phyloP scores from a whole-genome alignment of 2,329 filamentous ascomycete species.

The Phaeophleospora eucalypticola region DNA sequence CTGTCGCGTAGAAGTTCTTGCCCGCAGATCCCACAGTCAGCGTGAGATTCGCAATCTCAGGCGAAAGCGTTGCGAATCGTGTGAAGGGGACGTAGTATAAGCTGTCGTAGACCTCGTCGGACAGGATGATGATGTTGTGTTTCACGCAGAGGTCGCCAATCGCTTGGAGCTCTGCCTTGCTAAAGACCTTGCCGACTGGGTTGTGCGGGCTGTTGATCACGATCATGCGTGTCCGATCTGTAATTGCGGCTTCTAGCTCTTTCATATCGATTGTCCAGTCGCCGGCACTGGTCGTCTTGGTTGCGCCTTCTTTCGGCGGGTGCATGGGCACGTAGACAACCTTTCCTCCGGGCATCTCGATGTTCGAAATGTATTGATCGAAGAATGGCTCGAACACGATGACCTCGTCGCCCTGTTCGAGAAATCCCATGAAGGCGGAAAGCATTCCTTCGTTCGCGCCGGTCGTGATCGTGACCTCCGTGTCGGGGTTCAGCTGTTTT shows the following conservation, averaged over 20 bases:
- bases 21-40: slow-evolving; percentile 92
- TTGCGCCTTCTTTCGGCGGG: slow-evolving; percentile 75
- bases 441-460: slow-evolving; percentile 92
- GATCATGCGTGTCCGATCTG: slow-evolving; percentile 89
- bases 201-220: slow-evolving; percentile 89
- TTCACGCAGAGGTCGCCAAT: slow-evolving; percentile 89
- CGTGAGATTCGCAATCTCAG: slow-evolving; percentile 81
- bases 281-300: slow-evolving; percentile 73
- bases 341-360: slow-evolving; percentile 94
- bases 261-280: slow-evolving; percentile 87
- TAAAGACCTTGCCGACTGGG: slow-evolving; percentile 94
- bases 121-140: slow-evolving; percentile 79
- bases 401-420: slow-evolving; percentile 91
- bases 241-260: slow-evolving; percentile 76
- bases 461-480: slow-evolving; percentile 91
- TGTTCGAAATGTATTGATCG: slow-evolving; percentile 98
- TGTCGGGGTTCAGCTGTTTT: slow-evolving; percentile 75
- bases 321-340: slow-evolving; percentile 95
- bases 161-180: slow-evolving; percentile 71
- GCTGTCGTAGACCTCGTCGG: slow-evolving; percentile 74
- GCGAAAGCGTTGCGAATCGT: slow-evolving; percentile 82
- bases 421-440: slow-evolving; percentile 95
- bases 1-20: slow-evolving; percentile 97
- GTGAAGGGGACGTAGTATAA: slow-evolving; percentile 96
- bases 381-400: slow-evolving; percentile 99